phyloP scores from a whole-genome alignment of 345 rosid genomes.

The Lepidium africanum region DNA sequence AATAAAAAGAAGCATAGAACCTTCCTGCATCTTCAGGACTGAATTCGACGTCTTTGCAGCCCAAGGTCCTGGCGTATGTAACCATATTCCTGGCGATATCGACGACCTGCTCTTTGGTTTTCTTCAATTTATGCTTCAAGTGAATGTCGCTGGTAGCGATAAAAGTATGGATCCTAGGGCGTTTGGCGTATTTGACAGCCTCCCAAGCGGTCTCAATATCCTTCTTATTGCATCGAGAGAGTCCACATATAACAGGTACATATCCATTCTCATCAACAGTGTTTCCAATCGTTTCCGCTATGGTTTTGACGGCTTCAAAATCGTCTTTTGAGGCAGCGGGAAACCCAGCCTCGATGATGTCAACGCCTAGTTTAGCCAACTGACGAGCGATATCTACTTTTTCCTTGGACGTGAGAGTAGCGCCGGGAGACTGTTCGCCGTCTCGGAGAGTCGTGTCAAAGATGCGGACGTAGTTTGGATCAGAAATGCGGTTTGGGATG shows the following conservation, averaged over 20 bases:
- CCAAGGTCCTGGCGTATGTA: conserved; percentile 64
- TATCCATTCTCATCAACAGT: conserved; percentile 50
- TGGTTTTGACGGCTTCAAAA: conserved; percentile 71
- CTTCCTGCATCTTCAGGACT: conserved; percentile 99
- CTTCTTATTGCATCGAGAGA: conserved; percentile 76
- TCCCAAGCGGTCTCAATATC: conserved; percentile 86
- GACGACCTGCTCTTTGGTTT: conserved; percentile 60
- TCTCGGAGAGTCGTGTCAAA: conserved; percentile 98
- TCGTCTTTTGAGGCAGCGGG: conserved; percentile 91
- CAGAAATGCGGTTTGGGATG: conserved; percentile 61
- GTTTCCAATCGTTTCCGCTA: conserved; percentile 74
- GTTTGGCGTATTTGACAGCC: conserved; percentile 69
- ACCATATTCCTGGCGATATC: conserved; percentile 80
- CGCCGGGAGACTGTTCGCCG: conserved; percentile 99
- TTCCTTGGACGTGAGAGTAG: conserved; percentile 83
- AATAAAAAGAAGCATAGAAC: conserved; percentile 34
- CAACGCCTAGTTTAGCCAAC: conserved; percentile 79
- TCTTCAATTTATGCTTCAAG: conserved; percentile 70
- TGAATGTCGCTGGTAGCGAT: conserved; percentile 88
- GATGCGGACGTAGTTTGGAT: conserved; percentile 71
- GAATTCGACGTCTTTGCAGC: conserved; percentile 86
- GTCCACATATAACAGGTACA: conserved; percentile 90
- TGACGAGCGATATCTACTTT: conserved; percentile 87
- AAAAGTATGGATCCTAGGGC: conserved; percentile 81
- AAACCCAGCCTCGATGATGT: conserved; percentile 88